phyloP scores from a whole-genome alignment of 805 yeast species.

The Lipomyces oligophaga region DNA sequence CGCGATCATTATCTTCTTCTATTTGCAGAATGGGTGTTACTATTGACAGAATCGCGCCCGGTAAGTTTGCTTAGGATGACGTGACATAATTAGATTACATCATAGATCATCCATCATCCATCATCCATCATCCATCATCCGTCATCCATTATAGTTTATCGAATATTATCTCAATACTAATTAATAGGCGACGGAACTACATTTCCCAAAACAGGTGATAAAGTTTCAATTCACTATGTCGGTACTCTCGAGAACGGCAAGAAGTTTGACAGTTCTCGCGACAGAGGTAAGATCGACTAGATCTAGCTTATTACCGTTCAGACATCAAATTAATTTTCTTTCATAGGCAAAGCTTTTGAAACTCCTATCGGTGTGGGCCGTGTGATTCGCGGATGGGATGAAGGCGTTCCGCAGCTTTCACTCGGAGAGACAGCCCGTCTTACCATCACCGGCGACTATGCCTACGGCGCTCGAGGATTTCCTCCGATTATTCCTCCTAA shows the following conservation, averaged over 20 bases:
- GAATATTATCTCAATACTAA: too few species aligned
- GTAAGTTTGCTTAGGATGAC: too few species aligned
- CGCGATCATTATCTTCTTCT: constrained; percentile 18
- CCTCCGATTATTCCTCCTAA: constrained; percentile 97
- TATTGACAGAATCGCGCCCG: constrained; percentile 38
- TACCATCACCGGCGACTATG: constrained; percentile 85
- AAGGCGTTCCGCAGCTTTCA: constrained; percentile 85
- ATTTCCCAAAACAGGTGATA: constrained; percentile 83
- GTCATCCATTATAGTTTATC: too few species aligned
- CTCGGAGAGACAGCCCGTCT: constrained; percentile 90
- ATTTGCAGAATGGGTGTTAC: constrained; percentile 40
- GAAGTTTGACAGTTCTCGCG: constrained; percentile 92
- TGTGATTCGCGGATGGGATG: constrained; percentile 96
- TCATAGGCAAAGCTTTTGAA: constrained; percentile 75
- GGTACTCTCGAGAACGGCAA: constrained; percentile 95
- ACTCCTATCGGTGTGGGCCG: constrained; percentile 93
- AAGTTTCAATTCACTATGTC: constrained; percentile 89
- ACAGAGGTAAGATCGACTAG: constrained; percentile 50
- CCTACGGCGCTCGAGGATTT: constrained; percentile 92
- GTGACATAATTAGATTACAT: too few species aligned
- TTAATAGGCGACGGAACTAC: constrained; percentile 76
- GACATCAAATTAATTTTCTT: neutral
- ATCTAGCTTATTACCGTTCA: neutral
- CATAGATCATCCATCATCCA: too few species aligned
- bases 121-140: too few species aligned